Percentiles rank a stretch among this genome's conserved stretches.
These are phyloP conservation scores for Erodium trifolium DNA, from an alignment of 441 rosid species.

Conservation along the genomic window DNA sequence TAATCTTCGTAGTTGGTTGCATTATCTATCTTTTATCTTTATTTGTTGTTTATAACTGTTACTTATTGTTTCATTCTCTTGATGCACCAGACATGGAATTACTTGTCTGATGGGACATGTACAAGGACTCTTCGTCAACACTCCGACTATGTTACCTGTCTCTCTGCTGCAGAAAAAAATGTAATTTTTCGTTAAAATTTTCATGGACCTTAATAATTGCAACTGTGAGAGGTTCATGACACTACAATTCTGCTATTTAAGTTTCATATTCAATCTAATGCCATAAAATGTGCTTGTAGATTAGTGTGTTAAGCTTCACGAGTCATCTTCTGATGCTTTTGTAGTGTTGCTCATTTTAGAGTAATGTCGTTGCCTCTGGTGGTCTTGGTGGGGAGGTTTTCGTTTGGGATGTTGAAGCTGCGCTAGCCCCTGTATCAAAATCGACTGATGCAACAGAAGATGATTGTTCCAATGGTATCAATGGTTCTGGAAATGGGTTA, in stretches of 20 bases:
- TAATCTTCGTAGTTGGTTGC: constrained; percentile 6
- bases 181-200: constrained; percentile 47
- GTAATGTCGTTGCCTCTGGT: constrained; percentile 94
- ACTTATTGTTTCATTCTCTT: not conserved
- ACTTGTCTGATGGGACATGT: constrained; percentile 83
- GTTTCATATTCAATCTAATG: constrained; percentile 15
- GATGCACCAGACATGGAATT: constrained; percentile 67
- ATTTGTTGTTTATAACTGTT: constrained; percentile 9
- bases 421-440: constrained; percentile 62
- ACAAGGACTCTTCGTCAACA: constrained; percentile 87
- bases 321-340: constrained; percentile 55
- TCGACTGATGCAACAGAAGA: constrained; percentile 66
- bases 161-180: constrained; percentile 82
- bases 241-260: constrained; percentile 20
- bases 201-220: constrained; percentile 22
- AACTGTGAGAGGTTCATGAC: constrained; percentile 23
- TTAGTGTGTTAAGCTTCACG: constrained; percentile 14
- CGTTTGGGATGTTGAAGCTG: constrained; percentile 91
- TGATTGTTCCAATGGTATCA: constrained; percentile 55
- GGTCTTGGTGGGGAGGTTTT: constrained; percentile 99
- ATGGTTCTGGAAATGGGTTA: constrained; percentile 48
- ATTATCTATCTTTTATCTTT: constrained; percentile 16
- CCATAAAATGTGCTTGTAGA: constrained; percentile 8
- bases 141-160: constrained; percentile 95
- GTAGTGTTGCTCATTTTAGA: constrained; percentile 68